Evolutionary conservation across 129 eudicot species (phyloP).

Genomic region (Silybum marianum): DNA sequence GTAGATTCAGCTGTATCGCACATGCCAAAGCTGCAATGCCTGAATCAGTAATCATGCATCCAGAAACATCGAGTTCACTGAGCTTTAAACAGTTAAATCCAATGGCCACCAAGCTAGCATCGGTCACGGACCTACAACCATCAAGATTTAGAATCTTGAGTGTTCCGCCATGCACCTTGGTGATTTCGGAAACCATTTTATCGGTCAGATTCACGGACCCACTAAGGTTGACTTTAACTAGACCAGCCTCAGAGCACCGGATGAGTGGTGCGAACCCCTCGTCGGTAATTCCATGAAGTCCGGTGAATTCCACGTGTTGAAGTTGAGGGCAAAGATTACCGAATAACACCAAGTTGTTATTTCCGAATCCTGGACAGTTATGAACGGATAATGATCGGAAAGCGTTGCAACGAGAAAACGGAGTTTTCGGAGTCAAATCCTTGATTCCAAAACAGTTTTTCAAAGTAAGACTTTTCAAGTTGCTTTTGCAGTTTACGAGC

Average conservation of each 20-base stretch:
- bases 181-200: conserved; percentile 40
- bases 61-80: conserved; percentile 64
- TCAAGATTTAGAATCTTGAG: conserved; percentile 62
- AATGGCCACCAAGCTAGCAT: conserved; percentile 60
- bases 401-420: conserved; percentile 43
- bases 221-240: conserved; percentile 52
- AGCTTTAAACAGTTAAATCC: conserved; percentile 61
- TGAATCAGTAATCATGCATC: conserved; percentile 51
- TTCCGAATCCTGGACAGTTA: conserved; percentile 78
- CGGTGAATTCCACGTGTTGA: conserved; percentile 55
- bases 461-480: conserved; percentile 67
- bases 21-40: conserved; percentile 73
- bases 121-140: conserved; percentile 63
- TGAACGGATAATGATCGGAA: conserved; percentile 59
- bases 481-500: conserved; percentile 45
- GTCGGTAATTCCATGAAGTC: conserved; percentile 63
- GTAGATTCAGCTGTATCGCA: conserved; percentile 52
- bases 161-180: conserved; percentile 65
- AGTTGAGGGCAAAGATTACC: conserved; percentile 67
- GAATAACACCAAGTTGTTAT: conserved; percentile 54
- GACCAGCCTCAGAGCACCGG: conserved; percentile 49
- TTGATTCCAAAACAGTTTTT: conserved; percentile 61
- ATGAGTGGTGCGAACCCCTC: conserved; percentile 59
- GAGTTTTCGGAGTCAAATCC: conserved; percentile 39
- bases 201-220: conserved; percentile 64